Evolutionary conservation across 2,329 filamentous ascomycete genomes (phyloP), one percentile per base, ranked within the genome.

Genomic region (Ophiocordyceps unilateralis): DNA sequence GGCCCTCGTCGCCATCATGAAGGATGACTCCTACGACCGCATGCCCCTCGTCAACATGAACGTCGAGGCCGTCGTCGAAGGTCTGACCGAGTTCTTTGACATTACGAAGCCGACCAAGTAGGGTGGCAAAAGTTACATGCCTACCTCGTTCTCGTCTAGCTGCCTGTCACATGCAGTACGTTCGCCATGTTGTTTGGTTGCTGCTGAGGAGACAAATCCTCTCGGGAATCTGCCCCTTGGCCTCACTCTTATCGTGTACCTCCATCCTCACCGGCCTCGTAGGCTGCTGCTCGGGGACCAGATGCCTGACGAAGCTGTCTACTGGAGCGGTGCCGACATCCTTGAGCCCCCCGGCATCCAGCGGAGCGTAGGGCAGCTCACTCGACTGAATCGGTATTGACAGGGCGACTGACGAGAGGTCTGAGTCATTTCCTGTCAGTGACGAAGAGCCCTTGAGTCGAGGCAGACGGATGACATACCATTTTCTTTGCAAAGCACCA

Each of bases 1-100:
- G 39, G 83, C 83, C 0, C 69, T 93, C 14, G 83, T 93, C 28
- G 86, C 84, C 46, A 81, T 93, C 48, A 88, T 89, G 83, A 82
- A 81, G 58, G 83, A 89, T 55, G 83, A 83, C 43, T 83, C 80
- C 23, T 84, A 85, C 51, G 81, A 87, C 55, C 84, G 83, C 66
- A 85, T 89, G 66, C 81, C 82, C 4, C 66, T 88, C 48, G 83
- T 93, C 47, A 86, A 87, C 52, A 86, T 89, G 74, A 91, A 93
- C 53, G 82, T 89, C 2, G 81, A 85, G 53, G 79, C 84, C 0
- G 81, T 88, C 26, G 83, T 88, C 41, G 77, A 83, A 53, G 84
- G 84, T 0, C 61, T 93, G 54, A 76, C 78, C 34, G 77, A 87
- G 56, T 85, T 91, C 48, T 91, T 91, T 53, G 72, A 80, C 53